Evolutionary conservation across 805 yeast genomes (phyloP), one percentile per base, ranked within the genome.

Genomic region (Cyberlindnera xylosilytica): DNA sequence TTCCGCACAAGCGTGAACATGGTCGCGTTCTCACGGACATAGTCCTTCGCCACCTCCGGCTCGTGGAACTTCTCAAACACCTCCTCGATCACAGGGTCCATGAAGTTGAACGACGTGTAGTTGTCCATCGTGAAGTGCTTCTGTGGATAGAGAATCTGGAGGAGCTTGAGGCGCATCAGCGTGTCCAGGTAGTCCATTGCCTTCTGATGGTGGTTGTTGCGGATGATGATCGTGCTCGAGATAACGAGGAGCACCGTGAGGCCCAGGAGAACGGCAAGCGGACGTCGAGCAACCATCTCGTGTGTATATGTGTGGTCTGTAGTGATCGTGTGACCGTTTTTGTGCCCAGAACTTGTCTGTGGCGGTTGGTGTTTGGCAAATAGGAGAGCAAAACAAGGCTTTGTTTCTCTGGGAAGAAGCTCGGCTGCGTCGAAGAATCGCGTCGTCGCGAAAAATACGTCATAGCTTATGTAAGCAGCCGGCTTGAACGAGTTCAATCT

Each of bases 1-100:
- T 87, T 85, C 51, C 89, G 72, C 33, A 87, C 87, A 27, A 87
- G 66, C 3, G 87, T 78, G 51, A 83, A 75, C 53, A 86, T 71
- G 0, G 87, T 76, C 4, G 88, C 91, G 48, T 75, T 81, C 49
- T 70, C 80, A 38, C 68, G 65, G 16, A 46, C 45, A 38, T 68
- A 69, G 31, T 58, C 58, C 24, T 47, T 29, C 6, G 50, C 52
- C 4, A 20, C 47, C n/a, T 27, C 33, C 4, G 46, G 28, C 33
- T 51, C 53, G 1, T 20, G 20, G 34, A 32, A 47, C 26, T 42
- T 38, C 13, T 29, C 38, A 20, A 39, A 41, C 16, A 24, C 33
- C 19, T 38, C 32, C 3, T 47, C 48, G 2, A 31, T 24, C 9
- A 45, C 26, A 2, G 55, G 57, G 24, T 53, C 54, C 35, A 53